Base-by-base conservation (phyloP, 352 stramenopile species). In the Lagenidium sp. region DNA sequence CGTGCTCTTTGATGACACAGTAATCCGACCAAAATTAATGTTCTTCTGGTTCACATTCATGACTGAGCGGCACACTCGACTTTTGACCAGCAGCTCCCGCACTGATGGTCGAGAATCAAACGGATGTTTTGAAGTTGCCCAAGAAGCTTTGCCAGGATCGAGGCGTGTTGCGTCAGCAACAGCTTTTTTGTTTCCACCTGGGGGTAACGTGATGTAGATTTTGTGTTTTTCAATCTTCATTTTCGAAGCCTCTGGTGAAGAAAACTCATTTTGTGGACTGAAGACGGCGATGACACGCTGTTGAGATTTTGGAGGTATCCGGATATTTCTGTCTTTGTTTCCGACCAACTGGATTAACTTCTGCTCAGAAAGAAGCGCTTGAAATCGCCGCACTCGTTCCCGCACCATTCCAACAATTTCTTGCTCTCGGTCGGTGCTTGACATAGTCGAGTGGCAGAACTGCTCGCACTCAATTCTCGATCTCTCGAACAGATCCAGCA, bases 31-130 rank as follows among this genome's bases (percentile, higher is more conserved):
- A 46, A 95, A 95, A 52, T 95, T 95, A 52, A 95, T 95, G 47
- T 95, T 95, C 46, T 95, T 95, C 56, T 95, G 82, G 44, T 95
- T 95, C 38, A 95, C 81, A 34, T 93, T 90, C 68, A 95, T 72
- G 10, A 95, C 75, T 1, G 81, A 93, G 15, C 81, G 78, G 29
- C 76, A 93, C 8, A 95, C 79, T 43, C 77, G 75, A 48, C 78
- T 76, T 49, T 91, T 90, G 4, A 95, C 60, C 6, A 95, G 55
- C 29, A 95, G 51, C 35, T 95, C 82, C 42, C 82, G 68, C 19
- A 95, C 81, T 15, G 79, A 92, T 24, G 72, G 48, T 0, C 76
- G 57, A 25, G 72, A 79, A 54, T 91, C 78, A 45, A 94, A 92
- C 7, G 82, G 77, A 41, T 94, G 82, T 40, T 84, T 88, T 0